Evolutionary conservation across 306 rosid genomes (phyloP), one percentile per base, ranked within the genome.

Genomic region (Medicago arabica): DNA sequence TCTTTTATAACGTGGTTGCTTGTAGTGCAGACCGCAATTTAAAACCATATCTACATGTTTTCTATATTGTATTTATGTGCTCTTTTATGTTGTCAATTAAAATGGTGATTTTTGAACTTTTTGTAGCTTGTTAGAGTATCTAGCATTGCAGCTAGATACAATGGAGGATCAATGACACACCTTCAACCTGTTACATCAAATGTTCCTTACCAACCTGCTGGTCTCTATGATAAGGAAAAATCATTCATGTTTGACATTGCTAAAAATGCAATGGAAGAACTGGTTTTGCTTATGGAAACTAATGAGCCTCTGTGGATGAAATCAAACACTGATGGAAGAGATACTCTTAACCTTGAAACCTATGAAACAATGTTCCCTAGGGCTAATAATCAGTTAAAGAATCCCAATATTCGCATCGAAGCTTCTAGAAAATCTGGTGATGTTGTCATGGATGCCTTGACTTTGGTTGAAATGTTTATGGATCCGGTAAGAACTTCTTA

Each of bases 121-220:
- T 4, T 78, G 87, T 74, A 95, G 98, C 97, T 95, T 76, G 98
- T 90, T 81, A 90, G 97, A 81, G 93, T 95, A 11, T 90, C 98
- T 8, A 95, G 97, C 86, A 80, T 95, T 77, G 96, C 96, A 14
- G 96, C 97, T 0, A 92, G 92, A 74, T 92, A 88, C 88, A 92
- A 89, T 0, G 98, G 98, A 63, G 82, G 81, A 81, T 86, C 95
- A 2, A 85, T 96, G 9, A 11, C 78, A 6, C 69, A n/a, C n/a
- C n/a, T n/a, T n/a, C n/a, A n/a, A n/a, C n/a, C n/a, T n/a, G n/a
- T n/a, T n/a, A n/a, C 77, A 36, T 88, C 82, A 5, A 75, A 51
- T 49, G 18, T 94, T 80, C 94, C 96, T 13, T 91, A 65, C 75
- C 96, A 83, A 46, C 88, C 87, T 0, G 39, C 78, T 0, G 74